Evolutionary conservation across 148 eudicot genomes (phyloP).

Genomic region (Camellia sinensis): DNA sequence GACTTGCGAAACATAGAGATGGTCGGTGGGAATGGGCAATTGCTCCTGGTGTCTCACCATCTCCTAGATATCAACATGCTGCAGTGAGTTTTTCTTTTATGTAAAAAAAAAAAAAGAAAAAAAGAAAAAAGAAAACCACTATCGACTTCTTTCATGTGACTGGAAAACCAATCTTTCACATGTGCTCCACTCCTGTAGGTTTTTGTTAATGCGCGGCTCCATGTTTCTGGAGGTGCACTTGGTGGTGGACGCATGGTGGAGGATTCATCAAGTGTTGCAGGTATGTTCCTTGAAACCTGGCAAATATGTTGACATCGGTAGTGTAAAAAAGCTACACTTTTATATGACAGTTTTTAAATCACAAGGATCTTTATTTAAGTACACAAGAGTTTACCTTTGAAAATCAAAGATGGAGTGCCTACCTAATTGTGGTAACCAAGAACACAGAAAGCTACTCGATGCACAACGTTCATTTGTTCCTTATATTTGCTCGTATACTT

Average conservation of each 20-base stretch:
- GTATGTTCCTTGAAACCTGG: constrained; percentile 29
- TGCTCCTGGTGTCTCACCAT: constrained; percentile 99
- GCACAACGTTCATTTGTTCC: too few species aligned
- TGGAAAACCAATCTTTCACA: constrained; percentile 1
- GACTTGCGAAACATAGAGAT: constrained; percentile 97
- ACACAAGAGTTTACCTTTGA: neutral
- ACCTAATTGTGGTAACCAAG: neutral
- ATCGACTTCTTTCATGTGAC: neutral
- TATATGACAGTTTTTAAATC: neutral
- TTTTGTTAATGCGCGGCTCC: constrained; percentile 95
- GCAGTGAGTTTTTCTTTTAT: constrained; percentile 55
- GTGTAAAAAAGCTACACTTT: neutral
- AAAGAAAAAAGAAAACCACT: neutral
- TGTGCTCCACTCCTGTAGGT: constrained; percentile 47
- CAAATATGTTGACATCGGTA: neutral
- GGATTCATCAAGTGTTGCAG: constrained; percentile 95
- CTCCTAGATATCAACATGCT: constrained; percentile 98
- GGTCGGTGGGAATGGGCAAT: constrained; percentile 99
- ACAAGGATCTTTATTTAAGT: neutral
- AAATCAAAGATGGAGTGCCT: neutral
- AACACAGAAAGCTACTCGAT: neutral
- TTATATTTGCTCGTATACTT: too few species aligned
- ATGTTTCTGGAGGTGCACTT: constrained; percentile 98
- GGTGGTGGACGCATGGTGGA: constrained; percentile 99
- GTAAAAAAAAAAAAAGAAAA: neutral